A percentile compares a stretch with the other conserved stretches of the same genome.
phyloP scores from a whole-genome alignment of 148 eudicot species.

The Gaultheria prostrata region DNA sequence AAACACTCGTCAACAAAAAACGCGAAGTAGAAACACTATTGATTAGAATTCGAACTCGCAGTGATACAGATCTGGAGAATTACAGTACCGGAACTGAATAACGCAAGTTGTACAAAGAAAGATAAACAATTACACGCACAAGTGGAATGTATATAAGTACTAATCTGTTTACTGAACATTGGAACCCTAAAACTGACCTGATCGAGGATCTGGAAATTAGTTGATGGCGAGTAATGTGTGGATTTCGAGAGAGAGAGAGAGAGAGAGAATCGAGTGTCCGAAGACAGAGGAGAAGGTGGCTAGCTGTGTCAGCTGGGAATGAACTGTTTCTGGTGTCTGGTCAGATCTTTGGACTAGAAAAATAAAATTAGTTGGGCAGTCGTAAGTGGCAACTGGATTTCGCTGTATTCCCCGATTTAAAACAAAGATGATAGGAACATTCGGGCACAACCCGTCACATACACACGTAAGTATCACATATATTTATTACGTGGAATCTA shows the following conservation, averaged over 20 bases:
- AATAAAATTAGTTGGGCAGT: not conserved
- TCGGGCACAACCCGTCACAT: too few species aligned
- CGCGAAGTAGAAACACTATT: not conserved
- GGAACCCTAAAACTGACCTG: conserved; percentile 16
- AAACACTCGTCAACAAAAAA: not conserved
- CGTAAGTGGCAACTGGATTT: conserved; percentile 1
- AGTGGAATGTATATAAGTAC: too few species aligned
- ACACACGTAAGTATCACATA: too few species aligned
- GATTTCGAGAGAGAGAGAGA: not conserved
- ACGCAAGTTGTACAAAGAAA: not conserved
- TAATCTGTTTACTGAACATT: not conserved
- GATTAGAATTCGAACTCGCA: conserved; percentile 2
- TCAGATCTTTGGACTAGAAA: not conserved
- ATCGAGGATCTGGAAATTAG: conserved; percentile 1
- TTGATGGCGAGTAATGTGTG: conserved; percentile 15
- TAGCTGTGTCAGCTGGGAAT: not conserved
- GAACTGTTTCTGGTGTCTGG: not conserved
- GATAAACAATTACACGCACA: not conserved
- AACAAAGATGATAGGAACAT: too few species aligned
- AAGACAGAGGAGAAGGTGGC: not conserved
- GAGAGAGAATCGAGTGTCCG: conserved; percentile 8
- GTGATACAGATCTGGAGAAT: conserved; percentile 2
- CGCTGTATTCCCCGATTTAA: not conserved
- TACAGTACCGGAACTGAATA: not conserved
- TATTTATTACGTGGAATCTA: too few species aligned